Evolutionary conservation across 768 basidiomycete species (phyloP).

Genomic region (Suillus occidentalis): DNA sequence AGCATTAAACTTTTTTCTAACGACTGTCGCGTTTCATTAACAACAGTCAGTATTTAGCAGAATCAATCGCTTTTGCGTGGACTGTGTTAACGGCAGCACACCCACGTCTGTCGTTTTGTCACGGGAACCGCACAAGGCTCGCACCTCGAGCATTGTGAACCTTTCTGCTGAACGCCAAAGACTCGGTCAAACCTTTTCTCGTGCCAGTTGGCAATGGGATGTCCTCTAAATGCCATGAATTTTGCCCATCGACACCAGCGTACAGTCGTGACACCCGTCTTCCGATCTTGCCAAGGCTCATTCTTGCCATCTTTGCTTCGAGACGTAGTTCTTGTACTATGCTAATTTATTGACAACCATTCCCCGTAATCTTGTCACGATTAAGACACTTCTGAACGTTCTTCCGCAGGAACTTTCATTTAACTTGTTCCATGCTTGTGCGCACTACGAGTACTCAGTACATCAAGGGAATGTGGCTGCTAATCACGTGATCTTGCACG

Average conservation of each 20-base stretch:
- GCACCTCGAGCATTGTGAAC: not conserved
- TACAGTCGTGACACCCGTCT: not conserved
- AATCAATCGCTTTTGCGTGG: not conserved
- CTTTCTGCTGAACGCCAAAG: not conserved
- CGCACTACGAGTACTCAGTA: not conserved
- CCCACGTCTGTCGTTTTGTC: not conserved
- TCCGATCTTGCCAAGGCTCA: not conserved
- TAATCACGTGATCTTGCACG: not conserved
- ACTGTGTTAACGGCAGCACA: not conserved
- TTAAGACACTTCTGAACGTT: not conserved
- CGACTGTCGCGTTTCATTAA: not conserved
- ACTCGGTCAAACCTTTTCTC: not conserved
- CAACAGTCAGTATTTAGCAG: not conserved
- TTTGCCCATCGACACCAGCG: not conserved
- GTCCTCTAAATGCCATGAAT: not conserved
- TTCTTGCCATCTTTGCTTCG: not conserved
- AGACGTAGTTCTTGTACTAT: not conserved
- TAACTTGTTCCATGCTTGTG: not conserved
- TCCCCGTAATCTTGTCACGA: constrained; percentile 1
- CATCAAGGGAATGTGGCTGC: not conserved
- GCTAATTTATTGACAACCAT: not conserved
- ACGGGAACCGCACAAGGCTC: constrained; percentile 3
- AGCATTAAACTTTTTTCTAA: constrained; percentile 1
- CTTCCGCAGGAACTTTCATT: not conserved
- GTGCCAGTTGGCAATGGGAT: not conserved